Evolutionary conservation across 306 rosid genomes (phyloP).

Genomic region (Cucurbita ficifolia): DNA sequence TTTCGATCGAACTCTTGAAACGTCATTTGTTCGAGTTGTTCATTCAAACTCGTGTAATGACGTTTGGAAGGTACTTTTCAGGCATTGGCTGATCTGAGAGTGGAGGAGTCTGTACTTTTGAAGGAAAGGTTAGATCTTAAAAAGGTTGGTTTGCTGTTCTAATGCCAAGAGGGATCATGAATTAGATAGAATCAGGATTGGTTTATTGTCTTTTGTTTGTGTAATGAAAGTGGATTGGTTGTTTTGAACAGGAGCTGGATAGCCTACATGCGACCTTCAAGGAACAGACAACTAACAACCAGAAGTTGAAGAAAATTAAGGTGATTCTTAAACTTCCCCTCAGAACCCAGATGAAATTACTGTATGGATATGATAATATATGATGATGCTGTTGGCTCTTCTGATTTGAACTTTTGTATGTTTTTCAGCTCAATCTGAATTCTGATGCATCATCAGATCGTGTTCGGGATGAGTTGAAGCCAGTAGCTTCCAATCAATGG

Average conservation of each 20-base stretch:
- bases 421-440: conserved; percentile 1
- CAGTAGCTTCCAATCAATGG: not conserved
- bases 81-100: conserved; percentile 8
- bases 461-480: not conserved
- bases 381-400: not conserved
- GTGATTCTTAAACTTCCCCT: not conserved
- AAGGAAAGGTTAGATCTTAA: conserved; percentile 1
- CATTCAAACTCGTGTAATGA: too few relatives aligned
- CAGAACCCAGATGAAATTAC: not conserved
- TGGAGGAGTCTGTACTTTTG: conserved; percentile 5
- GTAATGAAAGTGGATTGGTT: not conserved
- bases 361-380: not conserved
- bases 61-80: too few relatives aligned
- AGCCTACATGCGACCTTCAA: conserved; percentile 5
- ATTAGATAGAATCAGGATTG: not conserved
- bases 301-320: conserved; percentile 10
- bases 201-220: not conserved
- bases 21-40: too few relatives aligned
- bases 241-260: conserved; percentile 7
- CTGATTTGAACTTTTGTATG: not conserved
- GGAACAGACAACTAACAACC: conserved; percentile 7
- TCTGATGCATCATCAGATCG: not conserved
- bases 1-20: too few relatives aligned
- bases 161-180: not conserved
- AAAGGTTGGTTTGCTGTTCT: not conserved